These are phyloP conservation scores for Ascochyta pisi DNA, from an alignment of 2,329 filamentous ascomycete species.

Conservation along the genomic window DNA sequence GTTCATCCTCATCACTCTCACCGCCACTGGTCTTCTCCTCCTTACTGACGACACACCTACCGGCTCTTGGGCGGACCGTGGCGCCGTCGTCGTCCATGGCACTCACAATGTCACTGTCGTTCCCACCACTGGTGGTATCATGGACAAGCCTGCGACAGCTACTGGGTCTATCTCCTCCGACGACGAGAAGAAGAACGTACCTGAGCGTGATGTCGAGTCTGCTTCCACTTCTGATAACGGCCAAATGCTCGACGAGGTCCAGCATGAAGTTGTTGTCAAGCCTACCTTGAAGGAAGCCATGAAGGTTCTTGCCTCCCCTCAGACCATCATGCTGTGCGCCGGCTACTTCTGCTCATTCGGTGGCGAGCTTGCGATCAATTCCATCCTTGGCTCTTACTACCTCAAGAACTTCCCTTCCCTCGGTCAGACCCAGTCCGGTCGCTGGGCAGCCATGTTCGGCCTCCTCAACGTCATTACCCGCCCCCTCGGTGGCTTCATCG, in stretches of 20 bases:
- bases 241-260: slow-evolving; percentile 63
- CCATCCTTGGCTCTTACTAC: slow-evolving; percentile 66
- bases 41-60: slow-evolving; percentile 82
- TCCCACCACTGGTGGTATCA: slow-evolving; percentile 58
- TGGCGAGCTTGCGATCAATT: slow-evolving; percentile 66
- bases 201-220: slow-evolving; percentile 52
- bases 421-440: slow-evolving; percentile 61
- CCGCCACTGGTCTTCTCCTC: slow-evolving; percentile 72
- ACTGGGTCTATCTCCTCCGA: slow-evolving; percentile 48
- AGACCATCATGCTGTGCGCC: slow-evolving; percentile 60
- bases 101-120: slow-evolving; percentile 58
- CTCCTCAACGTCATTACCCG: slow-evolving; percentile 74
- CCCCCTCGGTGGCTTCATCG: slow-evolving; percentile 68
- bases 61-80: slow-evolving; percentile 79
- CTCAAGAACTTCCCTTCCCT: slow-evolving; percentile 62
- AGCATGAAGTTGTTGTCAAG: slow-evolving; percentile 67
- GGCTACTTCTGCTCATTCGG: slow-evolving; percentile 69
- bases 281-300: slow-evolving; percentile 67
- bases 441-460: slow-evolving; percentile 76
- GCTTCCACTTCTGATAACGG: slow-evolving; percentile 52
- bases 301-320: slow-evolving; percentile 67
- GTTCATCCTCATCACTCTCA: slow-evolving; percentile 73
- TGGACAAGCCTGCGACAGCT: slow-evolving; percentile 47
- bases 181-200: slow-evolving; percentile 45
- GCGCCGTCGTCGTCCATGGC: slow-evolving; percentile 61